Base-by-base conservation (phyloP, 345 rosid genomes). In the Bretschneidera sinensis region DNA sequence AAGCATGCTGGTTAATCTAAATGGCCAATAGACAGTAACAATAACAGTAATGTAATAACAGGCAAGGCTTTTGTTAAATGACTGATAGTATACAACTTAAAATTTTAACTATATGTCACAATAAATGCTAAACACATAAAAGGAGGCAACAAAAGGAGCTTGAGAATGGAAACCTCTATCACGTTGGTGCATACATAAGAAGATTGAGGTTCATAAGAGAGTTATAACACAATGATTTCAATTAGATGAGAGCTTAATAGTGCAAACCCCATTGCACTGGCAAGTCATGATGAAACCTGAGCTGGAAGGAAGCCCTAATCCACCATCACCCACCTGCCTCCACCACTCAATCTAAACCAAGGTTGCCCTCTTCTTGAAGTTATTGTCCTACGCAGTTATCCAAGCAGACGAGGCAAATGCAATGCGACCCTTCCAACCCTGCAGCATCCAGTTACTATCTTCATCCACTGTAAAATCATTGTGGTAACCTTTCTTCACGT, bases 341-440 rank as follows among this genome's bases (percentile, higher is more conserved):
- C 45, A 7, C 45, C 45, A 7, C 16, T 11, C 45, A 5, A 39
- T 39, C 45, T 11, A 39, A 11, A 39, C 2, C 45, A 5, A 39
- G 1, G 15, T 28, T 28, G 33, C 33, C 33, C 3, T 28, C 1
- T 39, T 39, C 15, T 11, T 39, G 16, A 39, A 39, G 45, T 39
- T 39, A 5, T 39, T 9, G 2, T 39, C 15, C 70, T 76, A 74
- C 8, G 68, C 68, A 57, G 85, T 83, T 53, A 79, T 80, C 96
- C 96, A 89, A 51, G 74, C 72, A 6, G 89, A 79, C 21, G 94
- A 82, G 54, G 91, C 94, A 73, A 21, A 66, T 24, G 78, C 50
- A 17, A 84, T 86, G 51, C 91, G 75, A 54, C 96, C 96, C 69
- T 89, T 89, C 94, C 94, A 89, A 0, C 94, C 96, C 66, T 82